phyloP scores from a whole-genome alignment of 129 eudicot genomes.

The Saposhnikovia divaricata region DNA sequence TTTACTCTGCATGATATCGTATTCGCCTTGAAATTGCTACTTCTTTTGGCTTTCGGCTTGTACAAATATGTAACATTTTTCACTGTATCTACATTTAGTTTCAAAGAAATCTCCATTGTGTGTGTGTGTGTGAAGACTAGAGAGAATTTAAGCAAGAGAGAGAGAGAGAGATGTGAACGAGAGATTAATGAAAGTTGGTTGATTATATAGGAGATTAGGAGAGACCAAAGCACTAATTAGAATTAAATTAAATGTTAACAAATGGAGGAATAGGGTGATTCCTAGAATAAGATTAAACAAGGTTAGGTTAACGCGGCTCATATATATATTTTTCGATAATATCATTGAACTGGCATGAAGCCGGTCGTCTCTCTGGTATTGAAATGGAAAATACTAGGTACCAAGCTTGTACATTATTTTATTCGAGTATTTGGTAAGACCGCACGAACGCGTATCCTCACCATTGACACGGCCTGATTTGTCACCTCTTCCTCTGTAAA shows the following conservation, averaged over 20 bases:
- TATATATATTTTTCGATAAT: neutral
- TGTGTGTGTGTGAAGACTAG: no score
- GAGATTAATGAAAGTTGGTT: neutral
- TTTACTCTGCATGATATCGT: slow-evolving; percentile 23
- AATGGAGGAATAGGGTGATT: neutral
- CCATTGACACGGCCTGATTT: neutral
- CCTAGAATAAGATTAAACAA: neutral
- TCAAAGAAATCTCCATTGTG: neutral
- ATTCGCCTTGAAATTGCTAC: slow-evolving; percentile 4
- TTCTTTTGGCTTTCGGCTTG: neutral
- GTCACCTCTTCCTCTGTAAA: neutral
- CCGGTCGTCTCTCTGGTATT: neutral
- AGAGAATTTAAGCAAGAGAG: neutral
- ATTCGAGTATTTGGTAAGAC: neutral
- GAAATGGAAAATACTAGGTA: neutral
- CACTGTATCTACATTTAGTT: neutral
- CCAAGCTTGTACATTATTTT: neutral
- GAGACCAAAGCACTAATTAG: neutral
- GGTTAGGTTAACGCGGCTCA: neutral
- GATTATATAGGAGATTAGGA: slow-evolving; percentile 4
- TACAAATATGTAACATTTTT: neutral
- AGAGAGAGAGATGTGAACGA: neutral
- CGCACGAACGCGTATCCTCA: slow-evolving; percentile 5
- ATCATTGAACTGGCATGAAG: slow-evolving; percentile 3
- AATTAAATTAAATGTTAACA: neutral